Evolutionary conservation across 306 rosid species (phyloP).

Genomic region (Benincasa hispida): DNA sequence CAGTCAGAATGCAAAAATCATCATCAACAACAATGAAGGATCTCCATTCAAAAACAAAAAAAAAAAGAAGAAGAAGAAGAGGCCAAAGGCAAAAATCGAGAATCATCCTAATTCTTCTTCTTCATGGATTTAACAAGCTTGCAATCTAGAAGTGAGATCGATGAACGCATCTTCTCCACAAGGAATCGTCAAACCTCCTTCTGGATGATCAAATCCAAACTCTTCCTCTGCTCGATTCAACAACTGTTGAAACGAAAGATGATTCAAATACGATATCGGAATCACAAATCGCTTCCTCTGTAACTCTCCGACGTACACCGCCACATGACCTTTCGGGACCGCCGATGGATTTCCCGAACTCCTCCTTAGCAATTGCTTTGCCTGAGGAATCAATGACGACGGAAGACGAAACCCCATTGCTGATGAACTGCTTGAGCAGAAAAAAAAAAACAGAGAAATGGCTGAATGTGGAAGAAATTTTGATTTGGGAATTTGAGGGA

Average conservation of each 20-base stretch:
- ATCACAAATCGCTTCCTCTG: constrained; percentile 13
- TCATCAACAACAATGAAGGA: neutral
- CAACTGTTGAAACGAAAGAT: constrained; percentile 13
- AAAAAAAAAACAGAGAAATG: neutral
- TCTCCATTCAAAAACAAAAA: neutral
- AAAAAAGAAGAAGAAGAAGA: too few species aligned
- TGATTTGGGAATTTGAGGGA: neutral
- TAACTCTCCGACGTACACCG: constrained; percentile 18
- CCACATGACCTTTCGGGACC: constrained; percentile 14
- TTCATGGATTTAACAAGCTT: neutral
- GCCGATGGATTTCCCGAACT: neutral
- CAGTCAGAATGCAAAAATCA: constrained; percentile 2
- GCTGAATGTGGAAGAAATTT: neutral
- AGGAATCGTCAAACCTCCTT: constrained; percentile 9
- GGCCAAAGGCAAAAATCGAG: neutral
- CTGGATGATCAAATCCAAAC: constrained; percentile 14
- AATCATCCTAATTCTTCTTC: neutral
- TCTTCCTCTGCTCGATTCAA: constrained; percentile 14
- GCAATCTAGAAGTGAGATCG: constrained; percentile 8
- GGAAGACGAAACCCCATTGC: constrained; percentile 5
- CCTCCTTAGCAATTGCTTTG: constrained; percentile 1
- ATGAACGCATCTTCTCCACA: constrained; percentile 2
- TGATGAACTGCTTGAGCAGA: neutral
- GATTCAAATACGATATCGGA: constrained; percentile 14
- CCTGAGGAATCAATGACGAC: constrained; percentile 3